Evolutionary conservation across 2,329 filamentous ascomycete species (phyloP), one percentile per base, ranked within the genome.

Genomic region (Colletotrichum theobromicola): DNA sequence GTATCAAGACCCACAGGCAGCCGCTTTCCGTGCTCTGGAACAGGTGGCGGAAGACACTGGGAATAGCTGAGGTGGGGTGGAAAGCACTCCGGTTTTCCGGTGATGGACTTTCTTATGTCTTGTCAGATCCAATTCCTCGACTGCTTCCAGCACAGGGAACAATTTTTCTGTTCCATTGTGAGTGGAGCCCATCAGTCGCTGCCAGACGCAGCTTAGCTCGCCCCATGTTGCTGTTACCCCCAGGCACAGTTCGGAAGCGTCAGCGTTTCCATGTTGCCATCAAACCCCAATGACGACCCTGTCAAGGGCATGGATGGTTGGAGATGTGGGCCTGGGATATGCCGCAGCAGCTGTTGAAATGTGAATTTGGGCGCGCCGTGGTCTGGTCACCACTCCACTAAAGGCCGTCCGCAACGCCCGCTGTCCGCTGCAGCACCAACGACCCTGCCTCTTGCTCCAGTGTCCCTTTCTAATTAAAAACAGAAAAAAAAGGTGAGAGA

Each of bases 191-290:
- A 35, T 15, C 21, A 58, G 15, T 35, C n/a, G 24, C 60, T 66
- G 60, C 60, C 67, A 72, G 62, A 62, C 32, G 50, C 67, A 72
- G 72, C 72, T 74, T 72, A 72, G 72, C 68, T 62, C 24, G 57
- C 42, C 42, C 42, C 42, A 50, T 13, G n/a, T 13, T 46, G 42
- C 42, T 21, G 63, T 61, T n/a, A 26, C 26, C 30, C 37, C 63
- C 26, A 26, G 24, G 35, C 63, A 72, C 32, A 55, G 28, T 30
- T 46, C 58, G 15, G 62, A 67, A 66, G 37, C 53, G 70, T 30
- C 35, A 34, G 34, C 35, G 18, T 67, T 32, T 42, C 35, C 35
- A 62, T 50, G 26, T 65, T 62, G 53, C 68, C 67, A 35, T 70
- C 60, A 50, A 60, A 58, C 53, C 63, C 63, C 46, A 42, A 24